Conservation (phyloP, 192 early-diverging fungal species). For the Rhizoclosmatium sp. region DNA sequence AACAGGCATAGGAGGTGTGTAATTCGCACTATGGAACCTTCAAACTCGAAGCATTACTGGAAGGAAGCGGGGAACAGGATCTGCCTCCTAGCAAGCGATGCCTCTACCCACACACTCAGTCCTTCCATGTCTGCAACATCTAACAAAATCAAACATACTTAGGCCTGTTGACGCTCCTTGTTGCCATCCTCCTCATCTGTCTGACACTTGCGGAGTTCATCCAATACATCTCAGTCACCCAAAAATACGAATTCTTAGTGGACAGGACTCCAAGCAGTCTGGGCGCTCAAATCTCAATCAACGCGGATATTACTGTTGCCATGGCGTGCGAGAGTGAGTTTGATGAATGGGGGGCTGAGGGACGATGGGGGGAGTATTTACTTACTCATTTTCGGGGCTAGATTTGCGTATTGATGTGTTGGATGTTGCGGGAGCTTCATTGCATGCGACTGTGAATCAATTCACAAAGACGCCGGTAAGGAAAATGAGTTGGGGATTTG, state of each 20-base stretch:
- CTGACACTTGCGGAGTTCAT: constrained; percentile 74
- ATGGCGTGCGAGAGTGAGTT: constrained; percentile 77
- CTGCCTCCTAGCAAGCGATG: too few relatives aligned
- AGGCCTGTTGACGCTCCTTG: constrained; percentile 73
- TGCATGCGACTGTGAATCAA: constrained; percentile 64
- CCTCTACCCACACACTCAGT: too few relatives aligned
- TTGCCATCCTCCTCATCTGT: constrained; percentile 70
- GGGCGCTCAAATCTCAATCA: constrained; percentile 76
- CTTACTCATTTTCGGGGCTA: constrained; percentile 29
- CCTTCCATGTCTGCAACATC: too few relatives aligned
- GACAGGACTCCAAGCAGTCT: constrained; percentile 63
- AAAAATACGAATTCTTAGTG: constrained; percentile 81
- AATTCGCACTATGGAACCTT: background rate
- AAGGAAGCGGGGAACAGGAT: too few relatives aligned
- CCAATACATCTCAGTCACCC: constrained; percentile 68
- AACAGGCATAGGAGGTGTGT: constrained; percentile 67
- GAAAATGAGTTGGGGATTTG: background rate
- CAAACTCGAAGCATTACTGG: too few relatives aligned
- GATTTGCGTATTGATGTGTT: constrained; percentile 72
- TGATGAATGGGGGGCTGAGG: constrained; percentile 16
- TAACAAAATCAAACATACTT: background rate
- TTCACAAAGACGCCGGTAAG: constrained; percentile 45
- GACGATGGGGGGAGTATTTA: constrained; percentile 2
- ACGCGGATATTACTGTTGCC: constrained; percentile 86
- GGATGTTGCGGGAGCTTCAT: constrained; percentile 68